Percentiles rank a stretch among this genome's conserved stretches.
phyloP scores from a whole-genome alignment of 208 protist genomes.

The Wallacemonas sp. region DNA sequence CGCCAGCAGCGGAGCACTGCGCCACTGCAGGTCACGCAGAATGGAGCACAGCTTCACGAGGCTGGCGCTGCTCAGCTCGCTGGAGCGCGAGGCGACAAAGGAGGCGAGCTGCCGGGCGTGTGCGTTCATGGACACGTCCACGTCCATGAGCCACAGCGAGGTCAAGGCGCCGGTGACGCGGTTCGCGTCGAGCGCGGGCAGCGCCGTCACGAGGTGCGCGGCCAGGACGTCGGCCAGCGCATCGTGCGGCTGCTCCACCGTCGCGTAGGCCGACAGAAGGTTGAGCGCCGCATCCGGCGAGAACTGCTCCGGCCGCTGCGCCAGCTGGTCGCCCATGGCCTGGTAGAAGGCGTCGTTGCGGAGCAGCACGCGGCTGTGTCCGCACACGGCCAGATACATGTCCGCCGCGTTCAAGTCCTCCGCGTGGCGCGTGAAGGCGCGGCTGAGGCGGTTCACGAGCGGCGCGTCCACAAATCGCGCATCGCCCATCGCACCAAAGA shows the following conservation, averaged over 20 bases:
- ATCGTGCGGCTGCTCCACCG: conserved; percentile 44
- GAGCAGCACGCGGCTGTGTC: conserved; percentile 70
- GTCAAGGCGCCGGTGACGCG: conserved; percentile 47
- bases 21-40: conserved; percentile 51
- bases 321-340: conserved; percentile 41
- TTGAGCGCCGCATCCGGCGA: conserved; percentile 55
- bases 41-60: conserved; percentile 69
- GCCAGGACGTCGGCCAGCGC: conserved; percentile 31
- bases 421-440: conserved; percentile 32
- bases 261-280: conserved; percentile 60
- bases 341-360: conserved; percentile 65
- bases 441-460: conserved; percentile 59
- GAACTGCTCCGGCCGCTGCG: conserved; percentile 36
- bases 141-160: conserved; percentile 70
- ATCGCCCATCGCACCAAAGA: conserved; percentile 68
- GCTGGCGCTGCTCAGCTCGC: conserved; percentile 39
- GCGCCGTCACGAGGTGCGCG: conserved; percentile 20
- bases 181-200: conserved; percentile 43
- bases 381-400: conserved; percentile 57
- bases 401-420: conserved; percentile 53
- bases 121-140: conserved; percentile 29
- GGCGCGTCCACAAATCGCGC: conserved; percentile 74
- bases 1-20: conserved; percentile 39
- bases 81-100: conserved; percentile 36
- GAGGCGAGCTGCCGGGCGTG: conserved; percentile 27